phyloP scores from a whole-genome alignment of 345 rosid genomes.

The Citrus mangshanensis region DNA sequence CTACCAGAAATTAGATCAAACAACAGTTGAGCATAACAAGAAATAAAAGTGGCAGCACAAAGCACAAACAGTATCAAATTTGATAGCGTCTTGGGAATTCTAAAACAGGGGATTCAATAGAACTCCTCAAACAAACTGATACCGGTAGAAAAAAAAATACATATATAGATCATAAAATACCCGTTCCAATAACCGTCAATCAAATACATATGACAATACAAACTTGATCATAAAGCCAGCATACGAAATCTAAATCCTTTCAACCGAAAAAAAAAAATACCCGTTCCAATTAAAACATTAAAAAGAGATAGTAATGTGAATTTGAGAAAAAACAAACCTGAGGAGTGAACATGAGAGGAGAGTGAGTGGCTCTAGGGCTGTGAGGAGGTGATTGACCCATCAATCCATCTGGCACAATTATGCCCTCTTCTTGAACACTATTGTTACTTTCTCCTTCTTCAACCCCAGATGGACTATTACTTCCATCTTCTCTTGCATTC shows the following conservation, averaged over 20 bases:
- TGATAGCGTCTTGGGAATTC: neutral
- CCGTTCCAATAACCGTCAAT: neutral
- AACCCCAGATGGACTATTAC: conserved; percentile 48
- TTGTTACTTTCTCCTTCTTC: conserved; percentile 44
- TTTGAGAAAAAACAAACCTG: conserved; percentile 44
- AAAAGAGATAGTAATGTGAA: neutral
- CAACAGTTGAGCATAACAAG: neutral
- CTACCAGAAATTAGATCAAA: neutral
- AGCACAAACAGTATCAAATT: neutral
- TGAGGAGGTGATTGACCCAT: conserved; percentile 97
- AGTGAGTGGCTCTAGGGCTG: conserved; percentile 75
- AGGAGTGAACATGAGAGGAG: conserved; percentile 93
- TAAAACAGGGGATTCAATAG: neutral
- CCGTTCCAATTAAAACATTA: neutral
- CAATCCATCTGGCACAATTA: conserved; percentile 49
- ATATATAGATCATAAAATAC: too few relatives aligned
- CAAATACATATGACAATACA: neutral
- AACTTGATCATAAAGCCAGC: conserved; percentile 3
- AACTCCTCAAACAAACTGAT: neutral
- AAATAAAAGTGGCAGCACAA: neutral
- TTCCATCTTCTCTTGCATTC: conserved; percentile 81
- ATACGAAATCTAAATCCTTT: neutral
- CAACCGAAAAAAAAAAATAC: neutral
- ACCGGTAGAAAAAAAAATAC: neutral
- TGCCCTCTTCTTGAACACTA: conserved; percentile 31